Evolutionary conservation across 768 basidiomycete species (phyloP).

Genomic region (Goffeauzyma gilvescens): DNA sequence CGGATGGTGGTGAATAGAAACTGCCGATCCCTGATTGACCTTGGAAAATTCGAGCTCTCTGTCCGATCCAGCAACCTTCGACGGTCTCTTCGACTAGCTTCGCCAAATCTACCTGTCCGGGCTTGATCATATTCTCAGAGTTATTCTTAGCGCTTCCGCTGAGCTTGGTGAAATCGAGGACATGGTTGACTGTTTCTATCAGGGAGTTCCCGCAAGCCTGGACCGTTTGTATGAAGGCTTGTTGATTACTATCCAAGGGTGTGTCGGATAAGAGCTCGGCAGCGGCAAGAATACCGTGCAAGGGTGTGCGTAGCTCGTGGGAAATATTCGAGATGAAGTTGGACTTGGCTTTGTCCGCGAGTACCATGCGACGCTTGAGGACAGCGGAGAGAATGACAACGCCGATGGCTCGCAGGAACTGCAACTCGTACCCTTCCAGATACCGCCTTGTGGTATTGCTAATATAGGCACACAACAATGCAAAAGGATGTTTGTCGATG

Average conservation of each 20-base stretch:
- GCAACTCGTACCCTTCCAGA: conserved; percentile 42
- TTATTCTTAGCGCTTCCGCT: conserved; percentile 66
- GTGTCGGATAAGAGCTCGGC: conserved; percentile 81
- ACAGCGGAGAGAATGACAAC: conserved; percentile 87
- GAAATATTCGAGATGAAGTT: conserved; percentile 86
- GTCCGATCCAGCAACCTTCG: conserved; percentile 86
- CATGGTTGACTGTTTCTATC: conserved; percentile 91
- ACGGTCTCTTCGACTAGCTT: conserved; percentile 36
- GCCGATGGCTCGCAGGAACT: conserved; percentile 77
- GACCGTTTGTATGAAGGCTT: conserved; percentile 75
- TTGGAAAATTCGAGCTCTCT: conserved; percentile 55
- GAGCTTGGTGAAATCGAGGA: conserved; percentile 85
- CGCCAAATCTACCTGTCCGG: conserved; percentile 25
- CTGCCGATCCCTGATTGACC: conserved; percentile 72
- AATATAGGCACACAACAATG: conserved; percentile 71
- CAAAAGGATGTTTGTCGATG: conserved; percentile 78
- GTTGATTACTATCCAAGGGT: conserved; percentile 56
- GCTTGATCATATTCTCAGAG: conserved; percentile 52
- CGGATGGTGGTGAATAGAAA: conserved; percentile 66
- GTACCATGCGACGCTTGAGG: conserved; percentile 73
- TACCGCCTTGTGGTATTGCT: conserved; percentile 62
- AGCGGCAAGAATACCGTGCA: conserved; percentile 82
- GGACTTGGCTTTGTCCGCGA: conserved; percentile 86
- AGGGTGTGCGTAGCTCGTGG: conserved; percentile 72
- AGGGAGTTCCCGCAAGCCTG: conserved; percentile 89